Evolutionary conservation across 805 yeast species (phyloP), one percentile per base, ranked within the genome.

Genomic region (Candida montana): DNA sequence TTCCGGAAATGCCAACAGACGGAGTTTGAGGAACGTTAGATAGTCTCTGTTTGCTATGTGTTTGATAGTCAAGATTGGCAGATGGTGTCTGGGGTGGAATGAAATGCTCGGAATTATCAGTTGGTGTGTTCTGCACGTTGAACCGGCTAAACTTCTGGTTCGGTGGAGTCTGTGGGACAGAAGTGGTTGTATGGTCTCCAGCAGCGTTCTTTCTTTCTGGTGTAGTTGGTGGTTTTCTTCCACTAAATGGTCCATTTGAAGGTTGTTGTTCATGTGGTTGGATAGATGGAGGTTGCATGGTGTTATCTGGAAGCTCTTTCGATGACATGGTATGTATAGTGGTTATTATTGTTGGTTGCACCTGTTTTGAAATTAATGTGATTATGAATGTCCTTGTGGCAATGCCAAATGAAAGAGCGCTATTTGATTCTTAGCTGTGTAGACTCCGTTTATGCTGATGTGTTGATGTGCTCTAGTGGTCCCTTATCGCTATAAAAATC

Each of bases 11-110:
- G 4, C 35, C 17, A 24, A 31, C 19, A 20, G 35, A 21, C 15
- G 61, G 61, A 1, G 61, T 56, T 30, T 41, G 36, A 2, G 61
- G 61, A 4, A 52, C 56, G 35, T 55, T 56, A 1, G 58, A 46
- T 17, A 50, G 18, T 32, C 39, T 51, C 10, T 34, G 33, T 17
- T 27, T 37, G 10, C 24, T 37, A 7, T 33, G 27, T 2, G 38
- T 16, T 16, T 21, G 39, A 9, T 37, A 37, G 24, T n/a, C 17
- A 4, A 40, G 34, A 23, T 36, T 39, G 2, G 42, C 17, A 3
- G 55, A 52, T 5, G 59, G 59, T 15, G 59, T 55, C 9, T 37
- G 35, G 5, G 59, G 59, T n/a, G 56, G 50, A 8, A 45, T 10
- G 17, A 33, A 20, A 32, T 29, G 3, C 35, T 47, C 17, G 17